Base-by-base conservation (phyloP, 352 stramenopile species). In the Pythium phragmiticola region DNA sequence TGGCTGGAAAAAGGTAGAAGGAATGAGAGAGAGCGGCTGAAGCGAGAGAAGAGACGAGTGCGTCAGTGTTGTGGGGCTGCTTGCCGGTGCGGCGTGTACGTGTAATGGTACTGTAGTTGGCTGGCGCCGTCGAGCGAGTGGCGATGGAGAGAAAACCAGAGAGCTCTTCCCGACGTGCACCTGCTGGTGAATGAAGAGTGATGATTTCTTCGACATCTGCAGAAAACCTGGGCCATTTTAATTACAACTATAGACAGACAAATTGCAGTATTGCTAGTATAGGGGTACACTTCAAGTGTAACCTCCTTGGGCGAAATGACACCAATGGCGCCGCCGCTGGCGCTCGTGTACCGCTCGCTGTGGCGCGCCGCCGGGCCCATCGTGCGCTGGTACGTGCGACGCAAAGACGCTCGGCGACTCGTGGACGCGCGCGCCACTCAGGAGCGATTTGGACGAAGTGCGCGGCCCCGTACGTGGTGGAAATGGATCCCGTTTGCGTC, bases 401-500 rank as follows among this genome's bases (percentile, higher is more conserved):
- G 68, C 30, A 92, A 87, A 57, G 84, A 92, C 68, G 21, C 58
- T 36, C 47, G 37, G 28, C 68, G 76, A 3, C 57, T 74, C 14
- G 68, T 92, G 14, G 39, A 46, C 5, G 8, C 39, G 9, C 41
- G 43, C 4, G 39, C 75, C 43, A 86, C 76, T 30, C 60, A 49
- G 0, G 83, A 92, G 71, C 79, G 83, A 45, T 90, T 88, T 53
- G 83, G 83, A 37, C 59, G 36, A 33, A 77, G 72, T 62, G 50
- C 62, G 21, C 57, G 55, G 43, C 74, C 78, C 63, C 64, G 77
- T 86, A 73, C 26, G 51, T 47, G 16, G 5, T 12, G 49, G 26
- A 16, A n/a, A 49, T 49, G n/a, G 37, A n/a, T 51, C 54, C 2
- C 17, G 8, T 26, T 23, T 14, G 4, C 7, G 21, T 57, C 26